Percentiles rank a stretch among this genome's conserved stretches.
Evolutionary conservation across 2,329 filamentous ascomycete species (phyloP).

Genomic region (Bimuria novae-zelandiae): DNA sequence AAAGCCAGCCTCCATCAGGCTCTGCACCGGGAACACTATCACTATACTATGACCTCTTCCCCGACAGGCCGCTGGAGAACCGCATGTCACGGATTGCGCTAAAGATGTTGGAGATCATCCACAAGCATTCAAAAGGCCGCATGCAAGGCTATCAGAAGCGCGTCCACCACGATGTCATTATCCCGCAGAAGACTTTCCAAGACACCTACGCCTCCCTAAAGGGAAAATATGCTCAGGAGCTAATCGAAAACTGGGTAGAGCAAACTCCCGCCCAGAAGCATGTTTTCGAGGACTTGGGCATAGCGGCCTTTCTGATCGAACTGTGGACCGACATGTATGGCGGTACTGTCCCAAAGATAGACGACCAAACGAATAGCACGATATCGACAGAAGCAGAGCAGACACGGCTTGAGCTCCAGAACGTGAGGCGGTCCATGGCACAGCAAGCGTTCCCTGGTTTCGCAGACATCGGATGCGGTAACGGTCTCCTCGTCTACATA

Average conservation of each 20-base stretch:
- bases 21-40: conserved; percentile 48
- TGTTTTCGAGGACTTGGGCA: conserved; percentile 91
- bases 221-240: conserved; percentile 70
- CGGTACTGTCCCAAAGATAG: background rate
- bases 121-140: conserved; percentile 74
- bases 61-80: conserved; percentile 43
- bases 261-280: conserved; percentile 87
- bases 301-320: conserved; percentile 91
- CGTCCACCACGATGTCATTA: conserved; percentile 79
- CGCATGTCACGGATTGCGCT: conserved; percentile 70
- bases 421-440: conserved; percentile 3
- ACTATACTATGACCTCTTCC: conserved; percentile 58
- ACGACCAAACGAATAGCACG: conserved; percentile 1
- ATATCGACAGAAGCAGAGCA: conserved; percentile 13
- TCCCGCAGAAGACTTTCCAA: conserved; percentile 78
- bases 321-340: conserved; percentile 86
- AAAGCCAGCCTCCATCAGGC: conserved; percentile 37
- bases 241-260: conserved; percentile 83
- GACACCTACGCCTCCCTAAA: conserved; percentile 83
- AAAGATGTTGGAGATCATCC: conserved; percentile 68
- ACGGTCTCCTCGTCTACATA: conserved; percentile 86
- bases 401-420: background rate
- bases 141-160: conserved; percentile 75
- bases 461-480: conserved; percentile 94
- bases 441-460: conserved; percentile 75